These are phyloP conservation scores for Camellia japonica DNA, from an alignment of 148 eudicot genomes.

Conservation along the genomic window DNA sequence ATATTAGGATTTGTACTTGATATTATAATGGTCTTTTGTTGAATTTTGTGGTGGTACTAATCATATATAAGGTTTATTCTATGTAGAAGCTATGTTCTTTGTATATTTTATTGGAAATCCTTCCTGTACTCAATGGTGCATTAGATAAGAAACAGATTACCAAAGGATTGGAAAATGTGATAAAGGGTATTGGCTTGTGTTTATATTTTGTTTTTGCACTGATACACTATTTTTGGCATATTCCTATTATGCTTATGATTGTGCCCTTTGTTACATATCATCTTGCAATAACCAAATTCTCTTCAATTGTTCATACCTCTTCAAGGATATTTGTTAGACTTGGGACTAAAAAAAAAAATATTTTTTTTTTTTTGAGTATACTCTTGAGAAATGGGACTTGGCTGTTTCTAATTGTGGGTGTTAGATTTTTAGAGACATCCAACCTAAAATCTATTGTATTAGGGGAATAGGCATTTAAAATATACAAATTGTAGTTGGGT, in stretches of 20 bases:
- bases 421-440: too few species aligned
- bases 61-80: not conserved
- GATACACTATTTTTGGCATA: too few species aligned
- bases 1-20: constrained; percentile 14
- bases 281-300: not conserved
- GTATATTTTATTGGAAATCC: not conserved
- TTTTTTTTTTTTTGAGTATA: not conserved
- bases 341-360: too few species aligned
- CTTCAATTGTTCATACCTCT: not conserved
- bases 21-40: constrained; percentile 7
- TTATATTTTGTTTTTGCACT: not conserved
- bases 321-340: too few species aligned
- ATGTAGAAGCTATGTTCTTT: not conserved
- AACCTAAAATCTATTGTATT: too few species aligned
- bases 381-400: not conserved
- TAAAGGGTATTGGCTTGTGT: not conserved
- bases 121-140: constrained; percentile 1
- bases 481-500: too few species aligned
- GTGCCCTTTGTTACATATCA: not conserved
- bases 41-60: constrained; percentile 7
- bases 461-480: too few species aligned
- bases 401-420: not conserved
- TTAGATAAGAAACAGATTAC: not conserved
- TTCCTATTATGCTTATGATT: too few species aligned
- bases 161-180: not conserved